phyloP scores from a whole-genome alignment of 148 eudicot genomes.

The Rhododendron vialii region DNA sequence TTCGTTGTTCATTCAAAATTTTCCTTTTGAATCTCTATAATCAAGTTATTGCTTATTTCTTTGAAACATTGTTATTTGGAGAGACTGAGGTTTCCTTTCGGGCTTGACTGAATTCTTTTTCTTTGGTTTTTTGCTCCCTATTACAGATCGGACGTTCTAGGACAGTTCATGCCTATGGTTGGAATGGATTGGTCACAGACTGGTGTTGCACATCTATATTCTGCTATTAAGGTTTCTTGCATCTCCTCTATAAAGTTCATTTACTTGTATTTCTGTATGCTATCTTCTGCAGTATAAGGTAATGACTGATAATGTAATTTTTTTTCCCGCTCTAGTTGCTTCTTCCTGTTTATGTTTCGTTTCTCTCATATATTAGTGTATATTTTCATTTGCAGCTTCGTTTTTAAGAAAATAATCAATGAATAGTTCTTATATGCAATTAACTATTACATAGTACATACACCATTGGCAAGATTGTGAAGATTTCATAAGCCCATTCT shows the following conservation, averaged over 20 bases:
- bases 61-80: neutral
- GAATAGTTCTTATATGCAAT: neutral
- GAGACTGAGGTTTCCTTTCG: neutral
- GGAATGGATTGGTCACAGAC: conserved; percentile 97
- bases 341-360: neutral
- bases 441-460: neutral
- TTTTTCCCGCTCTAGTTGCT: neutral
- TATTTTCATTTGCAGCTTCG: neutral
- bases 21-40: neutral
- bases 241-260: neutral
- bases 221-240: conserved; percentile 82
- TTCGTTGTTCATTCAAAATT: neutral
- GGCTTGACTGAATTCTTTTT: conserved; percentile 4
- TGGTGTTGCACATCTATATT: conserved; percentile 93
- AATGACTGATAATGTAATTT: neutral
- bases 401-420: neutral
- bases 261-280: neutral
- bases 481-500: neutral
- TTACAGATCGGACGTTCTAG: conserved; percentile 91
- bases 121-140: neutral
- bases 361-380: neutral
- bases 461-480: neutral
- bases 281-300: neutral
- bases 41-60: neutral
- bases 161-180: conserved; percentile 98